Evolutionary conservation across 306 rosid species (phyloP).

Genomic region (Sophora flavescens): DNA sequence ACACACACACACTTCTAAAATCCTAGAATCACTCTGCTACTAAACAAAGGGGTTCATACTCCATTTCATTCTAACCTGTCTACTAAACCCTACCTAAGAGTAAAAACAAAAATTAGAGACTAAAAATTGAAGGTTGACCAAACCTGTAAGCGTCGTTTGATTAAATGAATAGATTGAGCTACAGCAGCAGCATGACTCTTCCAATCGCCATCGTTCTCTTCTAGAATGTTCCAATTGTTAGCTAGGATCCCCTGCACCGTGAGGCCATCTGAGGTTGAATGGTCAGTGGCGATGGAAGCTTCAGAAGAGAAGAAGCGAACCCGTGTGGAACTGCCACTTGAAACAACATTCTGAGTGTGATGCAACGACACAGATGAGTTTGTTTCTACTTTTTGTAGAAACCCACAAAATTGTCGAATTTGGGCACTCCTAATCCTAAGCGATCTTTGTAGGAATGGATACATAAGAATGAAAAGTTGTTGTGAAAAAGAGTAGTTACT

Average conservation of each 20-base stretch:
- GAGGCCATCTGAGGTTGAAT: slow-evolving; percentile 81
- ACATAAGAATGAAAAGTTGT: slow-evolving; percentile 40
- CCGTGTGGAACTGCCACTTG: slow-evolving; percentile 16
- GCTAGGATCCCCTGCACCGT: slow-evolving; percentile 73
- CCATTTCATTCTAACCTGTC: too few species aligned
- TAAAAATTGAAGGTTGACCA: slow-evolving; percentile 51
- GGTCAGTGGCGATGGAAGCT: slow-evolving; percentile 45
- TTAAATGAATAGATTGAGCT: slow-evolving; percentile 81
- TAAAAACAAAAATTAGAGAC: background rate
- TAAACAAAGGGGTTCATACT: too few species aligned
- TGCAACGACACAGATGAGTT: slow-evolving; percentile 38
- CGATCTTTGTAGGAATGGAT: slow-evolving; percentile 46
- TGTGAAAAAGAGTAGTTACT: background rate
- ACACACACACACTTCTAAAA: too few species aligned
- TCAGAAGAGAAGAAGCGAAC: slow-evolving; percentile 60
- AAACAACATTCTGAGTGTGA: slow-evolving; percentile 7
- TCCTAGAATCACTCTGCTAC: too few species aligned
- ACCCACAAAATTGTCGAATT: background rate
- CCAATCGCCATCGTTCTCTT: slow-evolving; percentile 82
- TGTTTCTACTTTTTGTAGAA: slow-evolving; percentile 17
- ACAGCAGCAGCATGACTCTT: slow-evolving; percentile 88
- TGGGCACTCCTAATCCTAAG: slow-evolving; percentile 35
- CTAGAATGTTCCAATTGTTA: slow-evolving; percentile 69
- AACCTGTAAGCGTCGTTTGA: slow-evolving; percentile 90
- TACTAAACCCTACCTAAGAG: too few species aligned